phyloP scores from a whole-genome alignment of 2,329 filamentous ascomycete species.

The Aspergillus ustus region DNA sequence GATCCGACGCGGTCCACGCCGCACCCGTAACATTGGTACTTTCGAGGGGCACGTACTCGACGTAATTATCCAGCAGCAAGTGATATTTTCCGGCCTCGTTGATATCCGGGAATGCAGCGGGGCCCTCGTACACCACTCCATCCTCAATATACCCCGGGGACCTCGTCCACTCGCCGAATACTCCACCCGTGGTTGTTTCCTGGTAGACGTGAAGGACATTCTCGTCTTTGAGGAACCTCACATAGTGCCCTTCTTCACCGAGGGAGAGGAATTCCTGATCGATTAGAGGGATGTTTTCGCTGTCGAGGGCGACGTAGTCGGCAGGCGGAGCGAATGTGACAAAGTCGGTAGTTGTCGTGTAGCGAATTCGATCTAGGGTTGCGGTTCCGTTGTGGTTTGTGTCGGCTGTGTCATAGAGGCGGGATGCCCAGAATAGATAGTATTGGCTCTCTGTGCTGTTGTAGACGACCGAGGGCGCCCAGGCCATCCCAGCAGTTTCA shows the following conservation, averaged over 20 bases:
- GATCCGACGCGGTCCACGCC: background rate
- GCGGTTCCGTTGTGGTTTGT: background rate
- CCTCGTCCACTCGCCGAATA: constrained; percentile 11
- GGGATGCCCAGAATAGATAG: constrained; percentile 15
- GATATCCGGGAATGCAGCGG: constrained; percentile 10
- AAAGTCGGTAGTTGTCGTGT: constrained; percentile 13
- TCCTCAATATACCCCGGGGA: constrained; percentile 2
- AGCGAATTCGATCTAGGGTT: constrained; percentile 11
- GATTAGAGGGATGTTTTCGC: constrained; percentile 11
- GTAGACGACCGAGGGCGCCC: constrained; percentile 12
- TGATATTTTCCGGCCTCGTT: background rate
- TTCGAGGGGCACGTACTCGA: constrained; percentile 15
- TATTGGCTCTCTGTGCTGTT: constrained; percentile 6
- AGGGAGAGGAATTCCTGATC: constrained; percentile 16
- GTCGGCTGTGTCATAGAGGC: background rate
- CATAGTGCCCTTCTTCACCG: background rate
- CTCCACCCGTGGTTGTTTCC: constrained; percentile 5
- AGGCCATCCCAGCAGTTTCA: constrained; percentile 11
- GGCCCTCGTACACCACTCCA: constrained; percentile 6
- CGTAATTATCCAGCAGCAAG: constrained; percentile 15
- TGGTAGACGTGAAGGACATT: constrained; percentile 11
- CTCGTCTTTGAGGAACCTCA: constrained; percentile 10
- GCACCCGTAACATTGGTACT: background rate
- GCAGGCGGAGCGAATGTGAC: constrained; percentile 1
- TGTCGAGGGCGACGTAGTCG: constrained; percentile 13